phyloP scores from a whole-genome alignment of 352 stramenopile genomes.

The Blastocystis sp. region DNA sequence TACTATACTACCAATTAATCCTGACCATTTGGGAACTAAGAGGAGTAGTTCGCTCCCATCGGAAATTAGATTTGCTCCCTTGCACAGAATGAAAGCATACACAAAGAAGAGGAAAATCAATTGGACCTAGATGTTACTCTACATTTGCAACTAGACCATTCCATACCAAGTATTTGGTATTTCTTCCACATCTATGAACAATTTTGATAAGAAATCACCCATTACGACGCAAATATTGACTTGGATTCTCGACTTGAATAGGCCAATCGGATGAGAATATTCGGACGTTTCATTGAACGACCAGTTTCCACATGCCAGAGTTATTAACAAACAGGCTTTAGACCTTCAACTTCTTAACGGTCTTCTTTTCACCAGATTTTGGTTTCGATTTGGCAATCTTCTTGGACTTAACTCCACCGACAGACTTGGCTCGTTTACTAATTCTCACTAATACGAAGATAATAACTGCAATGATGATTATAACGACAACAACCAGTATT shows the following conservation, averaged over 20 bases:
- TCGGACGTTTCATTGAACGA: not conserved
- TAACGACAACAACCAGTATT: not conserved
- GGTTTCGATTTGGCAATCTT: not conserved
- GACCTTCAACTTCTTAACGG: not conserved
- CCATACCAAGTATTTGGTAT: conserved; percentile 49
- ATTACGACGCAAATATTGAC: not conserved
- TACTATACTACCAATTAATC: conserved; percentile 91
- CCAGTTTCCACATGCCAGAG: not conserved
- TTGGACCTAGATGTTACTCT: conserved; percentile 74
- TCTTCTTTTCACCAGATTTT: not conserved
- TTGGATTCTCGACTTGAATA: not conserved
- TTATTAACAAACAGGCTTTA: not conserved
- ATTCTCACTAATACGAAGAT: not conserved
- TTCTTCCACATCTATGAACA: conserved; percentile 84
- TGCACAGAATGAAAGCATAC: conserved; percentile 94
- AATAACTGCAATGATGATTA: not conserved
- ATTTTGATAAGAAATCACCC: conserved; percentile 61
- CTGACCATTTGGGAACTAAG: conserved; percentile 87
- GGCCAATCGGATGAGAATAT: not conserved
- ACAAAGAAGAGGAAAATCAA: conserved; percentile 89
- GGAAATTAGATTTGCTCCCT: conserved; percentile 92
- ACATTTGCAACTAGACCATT: conserved; percentile 74
- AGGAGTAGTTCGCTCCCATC: conserved; percentile 95
- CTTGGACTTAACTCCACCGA: not conserved
- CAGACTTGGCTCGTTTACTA: not conserved